Base-by-base conservation (phyloP, 116 monocot species). In the Dioscorea cayenensis region DNA sequence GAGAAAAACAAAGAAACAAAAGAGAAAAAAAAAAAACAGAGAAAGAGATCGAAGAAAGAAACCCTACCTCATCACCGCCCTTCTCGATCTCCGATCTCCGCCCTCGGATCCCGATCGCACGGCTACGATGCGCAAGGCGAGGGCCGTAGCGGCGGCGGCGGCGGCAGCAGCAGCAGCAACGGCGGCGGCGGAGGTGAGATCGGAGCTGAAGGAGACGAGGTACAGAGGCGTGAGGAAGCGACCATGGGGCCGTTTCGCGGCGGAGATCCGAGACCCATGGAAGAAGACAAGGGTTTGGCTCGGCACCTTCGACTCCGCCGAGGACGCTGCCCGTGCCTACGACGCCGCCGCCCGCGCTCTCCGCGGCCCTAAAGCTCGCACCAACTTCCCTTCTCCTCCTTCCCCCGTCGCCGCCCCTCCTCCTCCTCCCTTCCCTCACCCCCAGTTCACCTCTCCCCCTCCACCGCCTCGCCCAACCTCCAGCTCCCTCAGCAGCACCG, bases 271-370 rank as follows among this genome's bases (percentile, higher is more conserved):
- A 7, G 84, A 84, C 29, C 84, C 84, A 10, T 58, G 21, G 66
- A 79, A 76, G 69, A 84, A 79, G 73, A 64, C 76, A 6, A 76
- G 84, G 21, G 81, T 88, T 32, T 88, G 88, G 88, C 88, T 88
- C 60, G 84, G 84, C 65, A 88, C 88, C 16, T 88, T 84, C 70
- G 88, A 88, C 77, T 75, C 82, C 49, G 84, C 88, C 22, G 88
- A 84, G 77, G 88, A 76, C 63, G 88, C 88, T 27, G 88, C 88
- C 71, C 72, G 79, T 14, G 88, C 88, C 25, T 88, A 88, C 69
- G 88, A 88, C 77, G 16, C 72, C 68, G 81, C 81, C 12, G 81
- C 81, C 1, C 61, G 66, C 50, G 51, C 68, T 36, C 72, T 81
- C 64, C 81, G 81, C 23, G 81, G 81, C 3, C 58, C 69, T 72